These are phyloP conservation scores for Marasmius sp. DNA, from an alignment of 1,284 basidiomycete genomes.

Conservation along the genomic window DNA sequence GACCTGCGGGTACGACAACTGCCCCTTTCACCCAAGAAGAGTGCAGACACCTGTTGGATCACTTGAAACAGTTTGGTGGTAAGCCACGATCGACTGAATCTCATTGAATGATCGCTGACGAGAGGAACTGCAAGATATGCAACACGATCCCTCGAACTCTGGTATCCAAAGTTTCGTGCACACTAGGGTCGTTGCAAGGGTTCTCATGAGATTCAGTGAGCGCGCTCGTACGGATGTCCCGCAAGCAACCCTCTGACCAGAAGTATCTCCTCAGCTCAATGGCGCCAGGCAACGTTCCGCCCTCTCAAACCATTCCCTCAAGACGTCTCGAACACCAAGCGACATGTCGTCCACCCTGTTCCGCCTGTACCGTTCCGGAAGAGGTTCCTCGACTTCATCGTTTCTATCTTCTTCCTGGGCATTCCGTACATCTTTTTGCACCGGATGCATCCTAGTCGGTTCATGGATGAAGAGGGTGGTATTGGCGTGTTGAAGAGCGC, in stretches of 20 bases:
- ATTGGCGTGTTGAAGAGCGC: constrained; percentile 33
- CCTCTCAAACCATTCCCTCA: constrained; percentile 59
- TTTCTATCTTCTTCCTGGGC: constrained; percentile 65
- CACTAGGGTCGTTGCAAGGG: constrained; percentile 65
- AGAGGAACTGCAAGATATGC: constrained; percentile 25
- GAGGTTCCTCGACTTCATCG: constrained; percentile 52
- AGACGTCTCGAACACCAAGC: constrained; percentile 31
- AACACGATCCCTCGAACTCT: constrained; percentile 26
- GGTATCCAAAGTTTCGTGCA: constrained; percentile 49
- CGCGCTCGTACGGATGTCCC: constrained; percentile 2
- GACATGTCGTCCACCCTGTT: constrained; percentile 5
- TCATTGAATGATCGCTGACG: not conserved
- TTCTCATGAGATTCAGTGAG: constrained; percentile 67
- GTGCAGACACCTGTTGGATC: constrained; percentile 64
- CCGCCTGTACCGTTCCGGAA: constrained; percentile 44
- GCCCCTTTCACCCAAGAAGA: constrained; percentile 73
- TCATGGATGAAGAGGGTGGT: constrained; percentile 58
- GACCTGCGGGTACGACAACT: constrained; percentile 49
- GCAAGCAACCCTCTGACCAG: not conserved
- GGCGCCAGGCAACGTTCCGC: constrained; percentile 71
- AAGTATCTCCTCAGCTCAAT: constrained; percentile 48
- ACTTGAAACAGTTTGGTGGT: constrained; percentile 53
- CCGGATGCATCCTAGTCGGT: constrained; percentile 40
- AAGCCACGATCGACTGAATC: constrained; percentile 1
- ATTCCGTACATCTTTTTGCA: constrained; percentile 71